These are phyloP conservation scores for Hortiboletus flavorubellus DNA, from an alignment of 768 basidiomycete genomes.

Conservation along the genomic window DNA sequence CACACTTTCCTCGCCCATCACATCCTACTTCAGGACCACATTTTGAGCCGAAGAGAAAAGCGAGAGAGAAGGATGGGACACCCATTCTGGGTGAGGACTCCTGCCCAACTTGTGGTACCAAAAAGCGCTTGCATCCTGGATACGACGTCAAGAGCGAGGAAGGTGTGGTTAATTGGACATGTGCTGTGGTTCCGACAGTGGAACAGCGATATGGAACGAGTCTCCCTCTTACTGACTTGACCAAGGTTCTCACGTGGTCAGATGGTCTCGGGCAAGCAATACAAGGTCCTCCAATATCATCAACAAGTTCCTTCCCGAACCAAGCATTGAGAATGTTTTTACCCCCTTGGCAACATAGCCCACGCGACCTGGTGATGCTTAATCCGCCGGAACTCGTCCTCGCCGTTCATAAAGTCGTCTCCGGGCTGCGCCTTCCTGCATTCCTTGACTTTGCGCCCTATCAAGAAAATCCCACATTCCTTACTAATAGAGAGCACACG, in stretches of 20 bases:
- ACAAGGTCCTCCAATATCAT: constrained; percentile 2
- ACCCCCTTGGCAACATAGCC: constrained; percentile 13
- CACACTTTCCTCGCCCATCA: constrained; percentile 35
- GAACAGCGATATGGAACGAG: constrained; percentile 19
- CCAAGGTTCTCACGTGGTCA: constrained; percentile 11
- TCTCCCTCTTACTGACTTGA: constrained; percentile 21
- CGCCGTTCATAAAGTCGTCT: constrained; percentile 24
- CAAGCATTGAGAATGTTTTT: constrained; percentile 3
- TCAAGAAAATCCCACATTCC: constrained; percentile 6
- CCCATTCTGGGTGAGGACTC: constrained; percentile 20
- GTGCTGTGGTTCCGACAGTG: constrained; percentile 19
- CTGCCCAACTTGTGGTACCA: constrained; percentile 30
- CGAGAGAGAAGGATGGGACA: constrained; percentile 22
- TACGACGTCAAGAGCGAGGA: constrained; percentile 24
- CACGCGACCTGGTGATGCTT: constrained; percentile 22
- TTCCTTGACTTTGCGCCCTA: constrained; percentile 15
- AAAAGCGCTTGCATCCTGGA: constrained; percentile 25
- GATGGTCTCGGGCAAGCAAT: constrained; percentile 18
- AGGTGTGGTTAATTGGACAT: constrained; percentile 17
- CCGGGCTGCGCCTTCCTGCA: constrained; percentile 19
- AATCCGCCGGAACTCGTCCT: constrained; percentile 28
- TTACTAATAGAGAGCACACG: constrained; percentile 12
- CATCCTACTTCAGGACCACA: constrained; percentile 5
- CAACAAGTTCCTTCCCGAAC: constrained; percentile 1
- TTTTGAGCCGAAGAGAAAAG: constrained; percentile 24